Conservation (phyloP, 1,284 basidiomycete species). For the Fomitiporia mediterranea region DNA sequence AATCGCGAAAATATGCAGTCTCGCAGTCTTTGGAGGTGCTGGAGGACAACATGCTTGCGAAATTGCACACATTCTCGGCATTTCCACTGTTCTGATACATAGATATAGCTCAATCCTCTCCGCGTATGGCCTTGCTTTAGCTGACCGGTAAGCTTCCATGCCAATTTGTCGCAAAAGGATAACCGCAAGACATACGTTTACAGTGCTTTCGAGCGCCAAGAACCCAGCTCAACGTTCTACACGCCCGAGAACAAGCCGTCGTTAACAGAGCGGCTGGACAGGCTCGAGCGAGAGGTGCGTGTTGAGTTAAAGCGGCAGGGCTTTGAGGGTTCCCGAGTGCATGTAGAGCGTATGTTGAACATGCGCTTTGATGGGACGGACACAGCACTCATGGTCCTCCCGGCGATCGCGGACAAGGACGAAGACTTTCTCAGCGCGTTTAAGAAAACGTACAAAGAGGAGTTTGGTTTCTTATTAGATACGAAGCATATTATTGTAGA, state of each 20-base stretch:
- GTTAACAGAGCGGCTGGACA: slow-evolving; percentile 63
- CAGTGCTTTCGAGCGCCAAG: slow-evolving; percentile 82
- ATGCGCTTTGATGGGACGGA: slow-evolving; percentile 93
- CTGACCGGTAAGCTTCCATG: slow-evolving; percentile 82
- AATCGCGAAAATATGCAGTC: no score
- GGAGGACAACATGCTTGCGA: slow-evolving; percentile 92
- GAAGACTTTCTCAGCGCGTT: slow-evolving; percentile 82
- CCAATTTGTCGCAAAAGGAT: background rate
- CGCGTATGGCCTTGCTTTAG: slow-evolving; percentile 85
- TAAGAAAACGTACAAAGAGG: slow-evolving; percentile 68
- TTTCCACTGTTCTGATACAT: slow-evolving; percentile 82
- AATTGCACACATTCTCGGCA: slow-evolving; percentile 76
- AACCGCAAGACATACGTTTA: background rate
- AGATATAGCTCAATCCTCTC: slow-evolving; percentile 83
- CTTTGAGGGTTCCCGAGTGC: slow-evolving; percentile 67
- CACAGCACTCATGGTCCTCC: slow-evolving; percentile 85
- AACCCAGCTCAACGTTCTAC: slow-evolving; percentile 79
- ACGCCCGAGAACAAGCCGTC: slow-evolving; percentile 46
- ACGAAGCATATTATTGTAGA: slow-evolving; percentile 80
- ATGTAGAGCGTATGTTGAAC: slow-evolving; percentile 80
- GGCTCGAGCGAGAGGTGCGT: slow-evolving; percentile 58
- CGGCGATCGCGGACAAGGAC: slow-evolving; percentile 45
- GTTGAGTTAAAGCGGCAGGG: slow-evolving; percentile 73
- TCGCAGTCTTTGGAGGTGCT: slow-evolving; percentile 89
- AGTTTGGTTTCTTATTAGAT: slow-evolving; percentile 91